A percentile compares a stretch with the other conserved stretches of the same genome.
Evolutionary conservation across 768 basidiomycete species (phyloP).

Genomic region (Termitomyces titanicus): DNA sequence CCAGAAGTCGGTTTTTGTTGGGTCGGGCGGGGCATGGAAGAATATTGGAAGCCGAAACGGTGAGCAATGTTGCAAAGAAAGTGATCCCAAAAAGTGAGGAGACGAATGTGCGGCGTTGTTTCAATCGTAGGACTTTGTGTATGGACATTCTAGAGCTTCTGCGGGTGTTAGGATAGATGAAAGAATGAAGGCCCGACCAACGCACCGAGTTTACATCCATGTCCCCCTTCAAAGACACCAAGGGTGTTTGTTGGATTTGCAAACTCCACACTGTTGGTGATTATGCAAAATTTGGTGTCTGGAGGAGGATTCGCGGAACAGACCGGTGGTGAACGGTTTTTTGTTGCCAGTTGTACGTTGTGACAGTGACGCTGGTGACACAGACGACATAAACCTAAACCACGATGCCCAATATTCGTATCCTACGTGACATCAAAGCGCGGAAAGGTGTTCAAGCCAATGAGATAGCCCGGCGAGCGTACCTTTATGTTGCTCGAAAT

Average conservation of each 20-base stretch:
- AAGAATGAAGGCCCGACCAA: constrained; percentile 10
- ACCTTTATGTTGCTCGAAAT: constrained; percentile 92
- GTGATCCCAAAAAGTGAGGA: constrained; percentile 80
- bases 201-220: constrained; percentile 23
- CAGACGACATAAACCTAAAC: constrained; percentile 4
- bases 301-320: constrained; percentile 26
- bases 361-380: constrained; percentile 3
- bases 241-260: neutral
- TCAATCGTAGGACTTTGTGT: constrained; percentile 55
- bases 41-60: constrained; percentile 76
- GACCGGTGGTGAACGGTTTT: constrained; percentile 30
- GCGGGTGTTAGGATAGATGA: neutral
- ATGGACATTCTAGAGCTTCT: constrained; percentile 50
- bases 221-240: constrained; percentile 13
- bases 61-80: constrained; percentile 72
- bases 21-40: constrained; percentile 78
- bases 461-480: constrained; percentile 84
- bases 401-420: constrained; percentile 41
- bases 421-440: constrained; percentile 78
- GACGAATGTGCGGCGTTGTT: constrained; percentile 68
- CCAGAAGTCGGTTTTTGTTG: constrained; percentile 55
- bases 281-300: neutral
- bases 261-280: neutral
- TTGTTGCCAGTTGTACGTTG: constrained; percentile 19
- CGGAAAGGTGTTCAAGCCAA: constrained; percentile 66